phyloP scores from a whole-genome alignment of 139 green algal genomes.

The Chloropicon primus region DNA sequence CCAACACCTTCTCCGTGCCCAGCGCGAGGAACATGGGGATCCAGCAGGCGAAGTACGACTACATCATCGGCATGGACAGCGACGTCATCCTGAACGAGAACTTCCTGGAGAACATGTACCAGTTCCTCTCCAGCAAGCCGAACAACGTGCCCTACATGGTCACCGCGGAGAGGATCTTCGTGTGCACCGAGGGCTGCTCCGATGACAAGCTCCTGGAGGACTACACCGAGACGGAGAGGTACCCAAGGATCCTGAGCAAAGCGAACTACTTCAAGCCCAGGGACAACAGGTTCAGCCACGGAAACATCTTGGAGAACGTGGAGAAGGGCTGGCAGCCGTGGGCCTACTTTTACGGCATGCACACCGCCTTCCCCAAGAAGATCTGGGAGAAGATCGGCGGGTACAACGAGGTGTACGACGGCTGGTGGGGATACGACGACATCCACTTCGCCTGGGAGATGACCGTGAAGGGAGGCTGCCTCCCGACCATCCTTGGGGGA shows the following conservation, averaged over 20 bases:
- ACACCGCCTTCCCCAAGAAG: not conserved
- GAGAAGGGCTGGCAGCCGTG: not conserved
- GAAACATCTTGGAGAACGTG: not conserved
- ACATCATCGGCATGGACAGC: not conserved
- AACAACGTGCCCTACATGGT: not conserved
- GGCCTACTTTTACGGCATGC: not conserved
- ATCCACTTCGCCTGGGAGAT: not conserved
- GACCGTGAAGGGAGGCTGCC: not conserved
- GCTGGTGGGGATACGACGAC: not conserved
- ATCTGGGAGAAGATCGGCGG: not conserved
- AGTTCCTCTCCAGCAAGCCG: not conserved
- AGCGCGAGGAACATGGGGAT: not conserved
- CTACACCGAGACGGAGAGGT: not conserved
- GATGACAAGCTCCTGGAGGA: not conserved
- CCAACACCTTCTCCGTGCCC: not conserved
- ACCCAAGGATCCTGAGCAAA: not conserved
- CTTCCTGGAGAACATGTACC: not conserved
- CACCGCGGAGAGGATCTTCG: not conserved
- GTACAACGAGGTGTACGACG: not conserved
- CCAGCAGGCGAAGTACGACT: not conserved
- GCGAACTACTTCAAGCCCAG: not conserved
- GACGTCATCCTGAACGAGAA: not conserved
- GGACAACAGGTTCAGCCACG: not conserved
- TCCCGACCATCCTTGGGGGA: not conserved
- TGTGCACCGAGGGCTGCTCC: not conserved